Base-by-base conservation (phyloP, 2,329 filamentous ascomycete genomes). In the Lachnellula hyalina region DNA sequence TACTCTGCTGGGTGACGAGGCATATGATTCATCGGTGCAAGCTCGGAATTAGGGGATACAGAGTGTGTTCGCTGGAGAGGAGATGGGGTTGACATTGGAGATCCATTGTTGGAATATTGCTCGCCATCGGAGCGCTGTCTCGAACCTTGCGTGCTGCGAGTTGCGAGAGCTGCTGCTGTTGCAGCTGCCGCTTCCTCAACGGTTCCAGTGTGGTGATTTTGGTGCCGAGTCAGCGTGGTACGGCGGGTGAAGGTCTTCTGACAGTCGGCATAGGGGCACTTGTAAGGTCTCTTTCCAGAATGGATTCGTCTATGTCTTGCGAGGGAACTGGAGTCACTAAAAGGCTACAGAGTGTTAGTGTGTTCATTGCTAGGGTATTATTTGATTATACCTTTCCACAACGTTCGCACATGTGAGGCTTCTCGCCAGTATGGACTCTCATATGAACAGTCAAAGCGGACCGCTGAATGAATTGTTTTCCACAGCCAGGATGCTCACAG, bases 201-300 rank as follows among this genome's bases (percentile, higher is more conserved):
- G 0, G 92, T 96, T 42, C 93, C 94, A 19, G 89, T 95, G 71
- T 97, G 94, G 66, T 96, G 90, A 65, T 96, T 96, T 73, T 96
- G 91, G 70, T 99, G 94, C 49, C 94, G 85, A 2, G 93, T 99
- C 58, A 99, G 77, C 2, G 94, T 97, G 0, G 94, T 97, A 61
- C 93, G 87, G 54, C 94, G 86, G 9, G 94, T 99, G 68, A 99
- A 99, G 0, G 93, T 97, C 80, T 97, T 97, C 70, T 97, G 92
- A 72, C 94, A 99, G 71, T 96, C 92, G 56, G 91, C 92, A 66
- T 94, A 97, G 1, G 92, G 92, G 74, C 94, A 99, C 72, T 96
- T 96, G 77, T 97, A 99, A 1, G 94, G 94, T 49, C 94, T 82
- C 74, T 94, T 96, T 56, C 94, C 94, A 4, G 90, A 95, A 70